phyloP scores from a whole-genome alignment of 176 grass and related monocot genomes.

The Paspalum notatum region DNA sequence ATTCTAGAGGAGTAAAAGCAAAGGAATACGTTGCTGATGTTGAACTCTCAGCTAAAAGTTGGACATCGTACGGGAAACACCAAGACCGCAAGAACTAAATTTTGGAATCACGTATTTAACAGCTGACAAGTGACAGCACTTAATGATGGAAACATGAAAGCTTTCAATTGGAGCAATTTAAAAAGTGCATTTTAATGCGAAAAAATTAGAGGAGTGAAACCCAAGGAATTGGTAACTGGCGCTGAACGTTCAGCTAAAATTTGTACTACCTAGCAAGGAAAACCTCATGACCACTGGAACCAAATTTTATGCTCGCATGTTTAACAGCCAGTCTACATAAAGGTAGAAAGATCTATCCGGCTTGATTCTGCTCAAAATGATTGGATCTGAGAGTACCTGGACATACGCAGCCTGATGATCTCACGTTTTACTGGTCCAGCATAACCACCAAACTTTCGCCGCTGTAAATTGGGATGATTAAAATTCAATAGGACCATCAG shows the following conservation, averaged over 20 bases:
- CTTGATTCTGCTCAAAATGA: neutral
- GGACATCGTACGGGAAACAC: constrained; percentile 2
- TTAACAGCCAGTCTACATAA: neutral
- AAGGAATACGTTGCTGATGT: constrained; percentile 12
- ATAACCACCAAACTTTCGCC: constrained; percentile 13
- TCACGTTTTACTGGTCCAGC: constrained; percentile 1
- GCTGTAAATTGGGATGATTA: neutral
- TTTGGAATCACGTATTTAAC: neutral
- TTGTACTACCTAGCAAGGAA: neutral
- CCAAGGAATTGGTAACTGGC: neutral
- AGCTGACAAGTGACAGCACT: neutral
- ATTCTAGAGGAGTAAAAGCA: neutral
- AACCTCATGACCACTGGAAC: neutral
- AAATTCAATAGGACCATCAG: constrained; percentile 29
- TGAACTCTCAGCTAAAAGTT: constrained; percentile 33
- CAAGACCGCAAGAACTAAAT: neutral
- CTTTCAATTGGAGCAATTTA: neutral
- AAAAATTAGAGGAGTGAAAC: neutral
- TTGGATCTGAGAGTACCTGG: neutral
- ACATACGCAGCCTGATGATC: neutral
- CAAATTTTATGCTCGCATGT: neutral
- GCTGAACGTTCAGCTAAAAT: neutral
- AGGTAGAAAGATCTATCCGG: neutral
- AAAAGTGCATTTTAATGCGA: neutral
- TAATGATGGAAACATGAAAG: neutral